phyloP scores from a whole-genome alignment of 768 basidiomycete genomes.

The Lentinula detonsa region DNA sequence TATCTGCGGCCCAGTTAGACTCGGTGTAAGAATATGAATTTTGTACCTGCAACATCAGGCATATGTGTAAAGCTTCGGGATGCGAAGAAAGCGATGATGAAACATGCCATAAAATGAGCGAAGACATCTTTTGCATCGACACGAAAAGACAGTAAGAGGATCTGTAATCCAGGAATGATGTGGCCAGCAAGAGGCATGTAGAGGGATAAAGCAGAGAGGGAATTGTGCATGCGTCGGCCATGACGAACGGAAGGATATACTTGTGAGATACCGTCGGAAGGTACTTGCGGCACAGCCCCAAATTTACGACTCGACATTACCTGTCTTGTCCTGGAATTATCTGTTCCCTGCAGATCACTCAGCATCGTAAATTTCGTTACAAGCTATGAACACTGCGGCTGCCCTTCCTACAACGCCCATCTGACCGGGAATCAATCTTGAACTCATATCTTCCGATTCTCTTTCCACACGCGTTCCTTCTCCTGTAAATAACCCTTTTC shows the following conservation, averaged over 20 bases:
- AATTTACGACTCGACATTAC: too few relatives aligned
- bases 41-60: conserved; percentile 11
- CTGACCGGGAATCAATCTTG: too few relatives aligned
- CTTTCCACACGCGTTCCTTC: neutral
- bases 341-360: too few relatives aligned
- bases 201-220: neutral
- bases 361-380: too few relatives aligned
- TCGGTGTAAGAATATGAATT: conserved; percentile 16
- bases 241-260: neutral
- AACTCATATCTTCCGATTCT: too few relatives aligned
- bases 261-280: neutral
- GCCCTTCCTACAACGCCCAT: too few relatives aligned
- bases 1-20: conserved; percentile 17
- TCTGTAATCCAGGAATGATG: neutral
- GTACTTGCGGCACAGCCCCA: too few relatives aligned
- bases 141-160: neutral
- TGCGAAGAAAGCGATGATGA: neutral
- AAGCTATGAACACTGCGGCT: too few relatives aligned
- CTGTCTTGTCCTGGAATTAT: too few relatives aligned
- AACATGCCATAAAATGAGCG: conserved; percentile 1
- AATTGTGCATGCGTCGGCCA: neutral
- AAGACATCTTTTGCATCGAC: neutral
- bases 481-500: conserved; percentile 33
- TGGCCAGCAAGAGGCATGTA: neutral
- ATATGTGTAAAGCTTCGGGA: neutral